Evolutionary conservation across 495 filamentous ascomycete species (phyloP), one percentile per base, ranked within the genome.

Genomic region (Patellaria atrata): DNA sequence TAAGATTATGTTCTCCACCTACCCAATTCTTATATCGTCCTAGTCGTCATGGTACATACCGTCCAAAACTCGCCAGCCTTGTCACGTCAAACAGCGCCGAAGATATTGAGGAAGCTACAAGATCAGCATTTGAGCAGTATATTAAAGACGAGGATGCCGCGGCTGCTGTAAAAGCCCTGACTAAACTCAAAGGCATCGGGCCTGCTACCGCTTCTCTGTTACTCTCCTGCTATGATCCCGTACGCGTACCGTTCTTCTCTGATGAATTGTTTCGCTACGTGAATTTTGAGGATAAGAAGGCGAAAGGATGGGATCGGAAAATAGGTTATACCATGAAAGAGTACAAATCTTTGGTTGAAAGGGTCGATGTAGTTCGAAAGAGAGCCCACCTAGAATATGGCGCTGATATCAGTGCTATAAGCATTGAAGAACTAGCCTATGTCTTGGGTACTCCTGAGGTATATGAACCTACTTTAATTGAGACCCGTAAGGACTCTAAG

Each of bases 201-300:
- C 71, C 73, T 17, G 79, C 81, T 5, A 83, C 79, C 0, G 78
- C 75, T 0, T 82, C 77, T 2, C 59, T 87, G 16, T 55, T 85
- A 2, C 62, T 85, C 2, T 69, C 75, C 0, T 63, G 75, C 3
- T 62, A 64, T 34, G 67, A 74, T n/a, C 56, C 64, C 0, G 48
- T 59, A 0, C 56, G 64, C 13, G 60, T 75, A 8, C 70, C 79
- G 1, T 87, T 84, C 53, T 85, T 80, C 56, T 77, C 75, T 18
- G 80, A 87, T 43, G 79, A 85, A 57, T 59, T 71, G 14, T 84
- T 70, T 50, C 62, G 72, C 37, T 85, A 76, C 76, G 10, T 68
- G 62, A 51, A 48, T 47, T 44, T 54, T 53, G 27, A 70, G 60
- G 24, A 57, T 62, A 30, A 37, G 16, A 47, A 45, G 35, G 45